Conservation (phyloP, 2,329 filamentous ascomycete species). For the Simplicillium sp. region DNA sequence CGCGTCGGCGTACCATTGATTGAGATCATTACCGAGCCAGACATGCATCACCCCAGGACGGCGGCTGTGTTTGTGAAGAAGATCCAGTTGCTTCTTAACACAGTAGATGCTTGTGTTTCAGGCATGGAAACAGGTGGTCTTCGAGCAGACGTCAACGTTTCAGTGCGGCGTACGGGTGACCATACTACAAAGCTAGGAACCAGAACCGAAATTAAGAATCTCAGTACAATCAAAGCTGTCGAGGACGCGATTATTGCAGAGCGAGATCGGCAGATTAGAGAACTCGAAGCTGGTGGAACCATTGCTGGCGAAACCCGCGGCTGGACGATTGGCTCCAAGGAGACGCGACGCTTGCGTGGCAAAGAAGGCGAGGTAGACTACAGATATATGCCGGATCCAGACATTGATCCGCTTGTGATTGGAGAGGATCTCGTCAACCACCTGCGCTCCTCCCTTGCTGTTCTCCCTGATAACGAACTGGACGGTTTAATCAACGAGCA, state of each 20-base stretch:
- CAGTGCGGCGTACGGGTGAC: constrained; percentile 55
- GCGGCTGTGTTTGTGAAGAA: constrained; percentile 86
- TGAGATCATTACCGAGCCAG: constrained; percentile 87
- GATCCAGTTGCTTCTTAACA: constrained; percentile 68
- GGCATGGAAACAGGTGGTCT: constrained; percentile 93
- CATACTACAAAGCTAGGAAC: constrained; percentile 53
- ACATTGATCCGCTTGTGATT: constrained; percentile 73
- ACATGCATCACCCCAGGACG: constrained; percentile 78
- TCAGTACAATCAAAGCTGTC: constrained; percentile 89
- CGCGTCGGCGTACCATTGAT: constrained; percentile 84
- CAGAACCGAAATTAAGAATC: constrained; percentile 93
- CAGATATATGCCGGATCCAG: constrained; percentile 95
- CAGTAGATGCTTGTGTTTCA: constrained; percentile 75
- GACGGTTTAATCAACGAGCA: constrained; percentile 52
- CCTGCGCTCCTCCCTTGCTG: constrained; percentile 54
- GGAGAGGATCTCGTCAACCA: constrained; percentile 59
- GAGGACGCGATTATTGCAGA: constrained; percentile 93
- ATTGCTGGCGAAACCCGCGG: constrained; percentile 84
- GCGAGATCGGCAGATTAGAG: constrained; percentile 73
- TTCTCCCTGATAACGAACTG: constrained; percentile 62
- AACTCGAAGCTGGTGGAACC: constrained; percentile 65
- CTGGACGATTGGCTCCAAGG: constrained; percentile 77
- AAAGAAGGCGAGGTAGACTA: constrained; percentile 98
- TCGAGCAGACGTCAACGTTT: constrained; percentile 92
- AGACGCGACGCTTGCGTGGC: constrained; percentile 72